Evolutionary conservation across 139 green algal genomes (phyloP).

Genomic region (Chloropicon primus): DNA sequence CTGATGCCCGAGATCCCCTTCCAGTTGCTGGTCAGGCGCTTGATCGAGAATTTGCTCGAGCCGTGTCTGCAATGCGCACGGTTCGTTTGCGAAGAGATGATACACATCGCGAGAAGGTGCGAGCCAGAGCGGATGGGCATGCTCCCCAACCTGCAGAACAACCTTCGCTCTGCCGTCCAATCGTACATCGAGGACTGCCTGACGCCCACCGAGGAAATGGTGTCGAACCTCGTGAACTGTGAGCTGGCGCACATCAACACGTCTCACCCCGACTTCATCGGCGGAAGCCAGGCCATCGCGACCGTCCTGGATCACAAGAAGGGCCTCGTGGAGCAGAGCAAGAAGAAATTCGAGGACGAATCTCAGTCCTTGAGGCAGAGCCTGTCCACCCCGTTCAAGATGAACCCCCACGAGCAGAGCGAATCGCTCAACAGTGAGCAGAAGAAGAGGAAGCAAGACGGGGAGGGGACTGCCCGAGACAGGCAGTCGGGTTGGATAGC

Average conservation of each 20-base stretch:
- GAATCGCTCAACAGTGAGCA: background rate
- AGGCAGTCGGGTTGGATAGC: background rate
- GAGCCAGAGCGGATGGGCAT: conserved; percentile 13
- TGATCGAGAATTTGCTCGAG: conserved; percentile 53
- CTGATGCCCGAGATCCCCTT: conserved; percentile 88
- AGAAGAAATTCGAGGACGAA: background rate
- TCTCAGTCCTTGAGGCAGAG: background rate
- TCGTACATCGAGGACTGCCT: conserved; percentile 59
- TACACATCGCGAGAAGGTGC: conserved; percentile 49
- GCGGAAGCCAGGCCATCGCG: conserved; percentile 18
- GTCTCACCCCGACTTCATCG: conserved; percentile 73
- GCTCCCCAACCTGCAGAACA: conserved; percentile 42
- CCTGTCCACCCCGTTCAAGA: background rate
- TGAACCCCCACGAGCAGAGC: background rate
- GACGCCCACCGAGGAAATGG: conserved; percentile 34
- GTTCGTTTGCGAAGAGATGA: conserved; percentile 68
- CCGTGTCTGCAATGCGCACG: conserved; percentile 48
- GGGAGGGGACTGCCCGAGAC: background rate
- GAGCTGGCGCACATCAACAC: conserved; percentile 91
- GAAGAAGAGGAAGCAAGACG: background rate
- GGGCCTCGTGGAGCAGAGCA: background rate
- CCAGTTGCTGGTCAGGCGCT: conserved; percentile 73
- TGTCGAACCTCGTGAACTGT: conserved; percentile 24
- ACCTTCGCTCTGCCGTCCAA: conserved; percentile 45
- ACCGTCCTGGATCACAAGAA: conserved; percentile 4